phyloP scores from a whole-genome alignment of 1,284 basidiomycete species.

The Puccinia novopanici region DNA sequence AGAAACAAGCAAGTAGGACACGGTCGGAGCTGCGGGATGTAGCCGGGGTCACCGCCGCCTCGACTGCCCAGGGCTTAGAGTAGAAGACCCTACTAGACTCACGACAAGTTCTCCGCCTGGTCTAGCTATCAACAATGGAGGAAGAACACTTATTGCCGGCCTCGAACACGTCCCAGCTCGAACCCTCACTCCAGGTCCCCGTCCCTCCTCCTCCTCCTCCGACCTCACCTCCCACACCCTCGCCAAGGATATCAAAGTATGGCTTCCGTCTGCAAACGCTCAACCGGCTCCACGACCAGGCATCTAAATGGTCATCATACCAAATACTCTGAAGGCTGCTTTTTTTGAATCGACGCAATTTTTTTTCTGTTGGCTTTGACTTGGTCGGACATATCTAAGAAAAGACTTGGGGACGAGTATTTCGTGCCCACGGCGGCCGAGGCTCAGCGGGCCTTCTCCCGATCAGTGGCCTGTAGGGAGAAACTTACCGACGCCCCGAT shows the following conservation, averaged over 20 bases:
- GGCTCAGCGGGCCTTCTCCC: constrained; percentile 69
- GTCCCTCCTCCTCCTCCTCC: not conserved
- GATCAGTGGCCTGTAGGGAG: constrained; percentile 67
- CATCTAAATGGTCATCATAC: constrained; percentile 30
- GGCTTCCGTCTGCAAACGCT: constrained; percentile 34
- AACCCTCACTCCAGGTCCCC: not conserved
- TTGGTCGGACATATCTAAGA: no score
- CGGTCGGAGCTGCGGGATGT: no score
- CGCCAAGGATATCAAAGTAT: constrained; percentile 41
- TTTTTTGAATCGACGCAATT: not conserved
- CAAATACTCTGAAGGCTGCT: not conserved
- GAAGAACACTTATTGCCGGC: not conserved
- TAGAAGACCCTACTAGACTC: no score
- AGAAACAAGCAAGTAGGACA: no score
- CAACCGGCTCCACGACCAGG: constrained; percentile 44
- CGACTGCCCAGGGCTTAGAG: no score
- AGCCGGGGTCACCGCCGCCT: no score
- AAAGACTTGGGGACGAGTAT: constrained; percentile 69
- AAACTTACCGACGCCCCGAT: constrained; percentile 75
- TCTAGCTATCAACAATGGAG: constrained; percentile 15
- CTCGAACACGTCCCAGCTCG: not conserved
- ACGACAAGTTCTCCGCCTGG: no score
- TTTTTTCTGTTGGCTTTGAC: constrained; percentile 1
- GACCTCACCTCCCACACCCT: not conserved
- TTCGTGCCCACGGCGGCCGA: constrained; percentile 75